A percentile compares a stretch with the other conserved stretches of the same genome.
phyloP scores from a whole-genome alignment of 2,329 filamentous ascomycete genomes.

The Ophiosphaerella korrae region DNA sequence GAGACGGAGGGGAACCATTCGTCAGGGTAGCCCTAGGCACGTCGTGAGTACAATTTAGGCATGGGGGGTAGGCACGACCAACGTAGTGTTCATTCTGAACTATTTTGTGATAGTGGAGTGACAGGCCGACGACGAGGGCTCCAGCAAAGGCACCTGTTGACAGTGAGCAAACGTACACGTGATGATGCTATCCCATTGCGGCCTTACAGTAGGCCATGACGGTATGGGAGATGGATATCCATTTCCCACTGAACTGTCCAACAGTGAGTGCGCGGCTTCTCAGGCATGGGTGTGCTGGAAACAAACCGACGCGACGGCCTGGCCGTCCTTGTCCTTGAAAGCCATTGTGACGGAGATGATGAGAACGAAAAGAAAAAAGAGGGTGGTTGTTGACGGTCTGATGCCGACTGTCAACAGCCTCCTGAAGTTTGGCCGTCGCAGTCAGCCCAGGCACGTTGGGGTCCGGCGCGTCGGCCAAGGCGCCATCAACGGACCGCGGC shows the following conservation, averaged over 20 bases:
- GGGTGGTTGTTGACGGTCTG: not conserved
- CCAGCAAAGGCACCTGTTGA: conserved; percentile 77
- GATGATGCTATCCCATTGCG: not conserved
- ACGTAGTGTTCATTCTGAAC: conserved; percentile 93
- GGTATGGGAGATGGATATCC: conserved; percentile 90
- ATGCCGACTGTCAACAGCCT: conserved; percentile 25
- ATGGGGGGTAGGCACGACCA: conserved; percentile 20
- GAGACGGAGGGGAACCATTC: conserved; percentile 98
- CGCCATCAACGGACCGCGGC: conserved; percentile 21
- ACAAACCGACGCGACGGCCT: conserved; percentile 63
- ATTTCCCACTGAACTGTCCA: conserved; percentile 76
- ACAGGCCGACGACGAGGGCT: conserved; percentile 77
- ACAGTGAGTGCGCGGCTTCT: conserved; percentile 37
- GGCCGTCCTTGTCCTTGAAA: conserved; percentile 66
- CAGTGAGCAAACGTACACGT: conserved; percentile 14
- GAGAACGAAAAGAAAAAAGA: conserved; percentile 19
- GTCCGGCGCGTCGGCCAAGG: conserved; percentile 29
- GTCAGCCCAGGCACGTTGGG: conserved; percentile 14
- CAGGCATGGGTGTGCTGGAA: conserved; percentile 29
- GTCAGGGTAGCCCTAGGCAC: conserved; percentile 63
- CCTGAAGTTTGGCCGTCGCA: conserved; percentile 28
- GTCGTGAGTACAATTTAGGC: conserved; percentile 14
- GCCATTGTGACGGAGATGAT: conserved; percentile 53
- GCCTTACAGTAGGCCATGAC: conserved; percentile 73
- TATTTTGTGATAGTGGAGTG: conserved; percentile 93